These are phyloP conservation scores for Millerago galiae DNA, from an alignment of 805 yeast species.

Conservation along the genomic window DNA sequence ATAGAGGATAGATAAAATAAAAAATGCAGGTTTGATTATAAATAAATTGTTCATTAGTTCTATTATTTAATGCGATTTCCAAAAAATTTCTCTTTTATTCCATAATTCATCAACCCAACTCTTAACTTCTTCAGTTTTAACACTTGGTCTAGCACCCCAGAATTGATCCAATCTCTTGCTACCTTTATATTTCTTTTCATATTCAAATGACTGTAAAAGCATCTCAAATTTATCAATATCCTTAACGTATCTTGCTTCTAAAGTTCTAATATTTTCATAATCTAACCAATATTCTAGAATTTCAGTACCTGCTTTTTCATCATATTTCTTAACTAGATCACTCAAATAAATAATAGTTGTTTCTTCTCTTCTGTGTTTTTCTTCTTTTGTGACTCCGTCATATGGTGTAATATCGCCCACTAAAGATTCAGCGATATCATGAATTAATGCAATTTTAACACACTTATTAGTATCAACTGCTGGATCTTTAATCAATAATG, in stretches of 20 bases:
- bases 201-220: conserved; percentile 76
- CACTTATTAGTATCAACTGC: conserved; percentile 59
- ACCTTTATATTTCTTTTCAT: conserved; percentile 61
- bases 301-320: conserved; percentile 53
- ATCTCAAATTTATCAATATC: conserved; percentile 91
- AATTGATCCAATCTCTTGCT: conserved; percentile 62
- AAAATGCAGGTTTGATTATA: not conserved
- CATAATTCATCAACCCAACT: conserved; percentile 59
- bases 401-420: conserved; percentile 94
- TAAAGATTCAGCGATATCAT: conserved; percentile 89
- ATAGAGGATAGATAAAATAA: conserved; percentile 2
- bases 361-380: conserved; percentile 78
- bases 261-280: conserved; percentile 75
- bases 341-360: conserved; percentile 64
- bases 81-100: conserved; percentile 37
- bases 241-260: conserved; percentile 86
- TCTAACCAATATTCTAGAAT: conserved; percentile 75
- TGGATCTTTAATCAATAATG: conserved; percentile 56
- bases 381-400: conserved; percentile 65
- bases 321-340: conserved; percentile 57
- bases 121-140: conserved; percentile 67
- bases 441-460: conserved; percentile 80
- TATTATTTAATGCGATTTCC: conserved; percentile 22
- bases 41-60: not conserved
- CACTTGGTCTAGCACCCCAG: conserved; percentile 49